Base-by-base conservation (phyloP, 148 eudicot species). In the Beta vulgaris region DNA sequence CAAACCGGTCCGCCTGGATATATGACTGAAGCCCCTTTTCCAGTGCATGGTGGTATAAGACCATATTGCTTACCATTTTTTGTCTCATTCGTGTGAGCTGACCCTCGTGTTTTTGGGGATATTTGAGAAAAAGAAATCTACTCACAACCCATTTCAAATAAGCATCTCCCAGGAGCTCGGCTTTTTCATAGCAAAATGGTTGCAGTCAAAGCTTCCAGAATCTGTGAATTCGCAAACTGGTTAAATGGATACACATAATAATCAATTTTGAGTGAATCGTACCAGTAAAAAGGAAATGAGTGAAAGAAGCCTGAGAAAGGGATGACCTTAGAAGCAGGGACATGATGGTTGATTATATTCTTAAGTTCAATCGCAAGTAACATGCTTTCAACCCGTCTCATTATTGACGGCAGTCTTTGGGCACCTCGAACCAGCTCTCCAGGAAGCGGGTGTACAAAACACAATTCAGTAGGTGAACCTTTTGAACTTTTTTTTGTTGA, bases 141-240 rank as follows among this genome's bases (percentile, higher is more conserved):
- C 99, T 92, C 59, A 95, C 99, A 35, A 95, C 96, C 99, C 99
- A 95, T 84, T 95, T 95, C 68, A 95, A 82, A 75, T 95, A 95
- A 75, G 99, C 99, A 79, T 95, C 99, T 78, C 99, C 99, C 44
- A 95, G 83, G 64, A 95, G 97, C 80, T 95, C 99, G 44, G 99
- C 99, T 87, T 97, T 90, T 84, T 95, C 99, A 79, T 95, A 95
- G 80, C 97, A 95, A 69, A 95, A 95, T 63, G 99, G 99, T 97
- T 71, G 99, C 97, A 40, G 99, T 95, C 84, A 95, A 83, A 37
- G 99, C 99, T 86, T 95, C 99, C 83, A 95, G 85, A 69, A 95
- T 86, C 99, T 95, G 90, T 48, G 81, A 62, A 85, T 35, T 44
- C 31, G 72, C 68, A 76, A 77, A 40, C 61, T 37, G 59, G 26